Evolutionary conservation across 225 moss, liverwort and hornwort genomes (phyloP), one percentile per base, ranked within the genome.

Genomic region (Marchantia polymorpha): DNA sequence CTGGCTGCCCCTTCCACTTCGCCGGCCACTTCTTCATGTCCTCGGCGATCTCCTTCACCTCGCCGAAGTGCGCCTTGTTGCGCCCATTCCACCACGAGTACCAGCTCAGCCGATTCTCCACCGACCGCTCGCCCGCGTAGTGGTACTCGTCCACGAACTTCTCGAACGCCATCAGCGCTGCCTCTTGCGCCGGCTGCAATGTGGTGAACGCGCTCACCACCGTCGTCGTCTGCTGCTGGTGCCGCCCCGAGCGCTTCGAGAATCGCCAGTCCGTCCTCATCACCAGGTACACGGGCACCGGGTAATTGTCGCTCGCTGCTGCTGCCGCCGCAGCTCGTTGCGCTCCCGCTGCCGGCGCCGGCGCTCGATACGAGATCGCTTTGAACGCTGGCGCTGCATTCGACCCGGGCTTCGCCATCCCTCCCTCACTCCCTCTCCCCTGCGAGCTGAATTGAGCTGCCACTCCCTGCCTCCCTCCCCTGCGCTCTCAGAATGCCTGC

Each of bases 261-360:
- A 77, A 58, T 29, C 78, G 23, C 78, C 78, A 78, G 30, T 78
- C 78, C 17, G 78, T 78, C 14, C 78, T 22, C 51, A 78, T 68
- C 8, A 78, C 78, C 10, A 78, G 26, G 16, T 66, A 78, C 7
- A 78, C 54, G 12, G 78, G 78, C 2, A 78, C 65, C 14, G 77
- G 77, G 22, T 39, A 63, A 46, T 64, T 63, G 12, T 64, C 64
- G 25, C 47, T 12, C 20, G 64, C 47, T n/a, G 61, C 61, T 47
- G 61, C 56, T 30, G 52, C 27, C 56, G 52, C 54, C 54, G 55
- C 56, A 22, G 25, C 74, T 13, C 29, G 8, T 5, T 26, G 11
- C 30, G 55, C 55, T 14, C 7, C 52, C 9, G 58, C 31, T 8
- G 75, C 75, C 53, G 23, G 48, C 7, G 20, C 61, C 46, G 63